These are phyloP conservation scores for Rhizophora mangle DNA, from an alignment of 345 rosid genomes.

Conservation along the genomic window DNA sequence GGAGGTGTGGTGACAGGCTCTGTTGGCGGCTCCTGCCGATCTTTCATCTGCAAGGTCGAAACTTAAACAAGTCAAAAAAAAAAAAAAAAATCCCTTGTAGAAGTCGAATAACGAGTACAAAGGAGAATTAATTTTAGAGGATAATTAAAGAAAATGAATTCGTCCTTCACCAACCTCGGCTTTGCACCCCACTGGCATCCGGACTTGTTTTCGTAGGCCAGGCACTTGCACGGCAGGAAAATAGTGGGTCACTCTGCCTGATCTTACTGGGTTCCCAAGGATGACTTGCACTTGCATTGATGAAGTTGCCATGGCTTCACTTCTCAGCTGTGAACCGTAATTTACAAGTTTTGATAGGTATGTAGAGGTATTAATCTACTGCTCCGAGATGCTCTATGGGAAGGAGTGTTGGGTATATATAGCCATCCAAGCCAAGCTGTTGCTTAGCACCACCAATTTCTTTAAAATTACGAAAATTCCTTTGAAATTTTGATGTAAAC, in stretches of 20 bases:
- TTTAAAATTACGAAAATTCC: no score
- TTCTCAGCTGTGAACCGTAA: no score
- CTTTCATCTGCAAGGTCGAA: background rate
- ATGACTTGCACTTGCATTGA: constrained; percentile 42
- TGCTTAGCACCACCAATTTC: no score
- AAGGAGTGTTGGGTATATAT: no score
- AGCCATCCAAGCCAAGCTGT: no score
- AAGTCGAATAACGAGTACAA: no score
- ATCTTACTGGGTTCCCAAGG: constrained; percentile 34
- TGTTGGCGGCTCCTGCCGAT: background rate
- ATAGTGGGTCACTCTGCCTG: constrained; percentile 21
- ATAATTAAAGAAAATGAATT: background rate
- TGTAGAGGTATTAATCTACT: no score
- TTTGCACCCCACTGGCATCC: constrained; percentile 40
- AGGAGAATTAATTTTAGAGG: no score
- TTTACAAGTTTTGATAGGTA: no score
- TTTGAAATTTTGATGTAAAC: no score
- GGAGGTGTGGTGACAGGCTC: constrained; percentile 8
- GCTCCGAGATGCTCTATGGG: accelerated
- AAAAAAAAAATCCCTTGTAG: no score
- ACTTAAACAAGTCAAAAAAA: no score
- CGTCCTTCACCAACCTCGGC: constrained; percentile 32
- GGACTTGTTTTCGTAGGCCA: constrained; percentile 22
- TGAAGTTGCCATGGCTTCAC: constrained; percentile 36
- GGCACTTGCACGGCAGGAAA: constrained; percentile 18